phyloP scores from a whole-genome alignment of 2,329 filamentous ascomycete genomes.

The Colletotrichum limetticola region DNA sequence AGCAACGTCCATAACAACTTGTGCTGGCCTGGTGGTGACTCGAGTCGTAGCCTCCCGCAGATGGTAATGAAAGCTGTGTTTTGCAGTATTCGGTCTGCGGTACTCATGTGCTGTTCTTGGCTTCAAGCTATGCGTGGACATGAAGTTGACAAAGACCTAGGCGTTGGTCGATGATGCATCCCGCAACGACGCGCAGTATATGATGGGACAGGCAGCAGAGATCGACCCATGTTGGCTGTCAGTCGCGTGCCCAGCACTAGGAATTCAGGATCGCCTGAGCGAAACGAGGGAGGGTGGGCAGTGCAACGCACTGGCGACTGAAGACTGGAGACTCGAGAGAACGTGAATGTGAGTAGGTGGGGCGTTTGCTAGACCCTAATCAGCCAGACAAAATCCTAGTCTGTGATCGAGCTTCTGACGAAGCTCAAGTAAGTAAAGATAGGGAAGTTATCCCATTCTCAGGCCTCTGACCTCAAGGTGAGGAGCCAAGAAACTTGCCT shows the following conservation, averaged over 20 bases:
- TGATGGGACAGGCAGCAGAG: background rate
- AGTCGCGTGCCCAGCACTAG: conserved; percentile 24
- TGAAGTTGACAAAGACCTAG: background rate
- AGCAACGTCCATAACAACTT: background rate
- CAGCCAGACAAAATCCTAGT: conserved; percentile 7
- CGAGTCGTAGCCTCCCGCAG: background rate
- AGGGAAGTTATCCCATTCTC: background rate
- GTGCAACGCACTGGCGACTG: conserved; percentile 9
- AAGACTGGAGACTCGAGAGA: background rate
- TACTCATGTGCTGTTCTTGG: background rate
- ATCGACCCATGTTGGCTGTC: conserved; percentile 16
- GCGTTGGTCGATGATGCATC: background rate
- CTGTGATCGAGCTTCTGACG: background rate
- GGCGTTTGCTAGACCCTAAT: conserved; percentile 11
- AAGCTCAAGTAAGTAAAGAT: background rate
- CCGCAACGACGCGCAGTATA: background rate
- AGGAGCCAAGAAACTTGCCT: background rate
- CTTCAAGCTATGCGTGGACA: background rate
- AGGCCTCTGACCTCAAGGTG: background rate
- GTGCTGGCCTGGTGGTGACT: background rate
- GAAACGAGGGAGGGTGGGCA: conserved; percentile 27
- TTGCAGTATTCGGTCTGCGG: background rate
- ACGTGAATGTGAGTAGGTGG: conserved; percentile 7
- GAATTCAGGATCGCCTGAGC: conserved; percentile 18
- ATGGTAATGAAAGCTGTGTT: background rate